A percentile compares a stretch with the other conserved stretches of the same genome.
Conservation (phyloP, 352 stramenopile genomes). For the Pythium phragmiticola region DNA sequence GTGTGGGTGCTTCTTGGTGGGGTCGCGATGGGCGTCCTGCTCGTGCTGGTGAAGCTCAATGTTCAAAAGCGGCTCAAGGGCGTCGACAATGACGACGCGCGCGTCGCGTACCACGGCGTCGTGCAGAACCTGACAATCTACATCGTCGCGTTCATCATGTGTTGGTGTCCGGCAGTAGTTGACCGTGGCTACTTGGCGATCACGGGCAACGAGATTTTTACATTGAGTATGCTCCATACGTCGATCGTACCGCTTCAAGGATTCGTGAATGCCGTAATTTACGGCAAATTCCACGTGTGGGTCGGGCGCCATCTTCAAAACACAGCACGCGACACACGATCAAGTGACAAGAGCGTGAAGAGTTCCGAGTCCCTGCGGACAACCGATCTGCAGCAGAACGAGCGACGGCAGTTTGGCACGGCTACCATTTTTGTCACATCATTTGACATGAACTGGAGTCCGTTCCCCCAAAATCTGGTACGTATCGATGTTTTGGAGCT, state of each 20-base stretch:
- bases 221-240: slow-evolving; percentile 66
- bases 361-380: slow-evolving; percentile 37
- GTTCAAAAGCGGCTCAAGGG: slow-evolving; percentile 69
- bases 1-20: slow-evolving; percentile 70
- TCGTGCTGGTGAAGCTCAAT: slow-evolving; percentile 79
- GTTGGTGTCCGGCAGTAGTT: slow-evolving; percentile 66
- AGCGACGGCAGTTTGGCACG: slow-evolving; percentile 65
- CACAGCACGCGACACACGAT: neutral
- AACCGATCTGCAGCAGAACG: slow-evolving; percentile 40
- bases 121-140: slow-evolving; percentile 85
- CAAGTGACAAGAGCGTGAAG: slow-evolving; percentile 14
- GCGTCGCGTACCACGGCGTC: slow-evolving; percentile 74
- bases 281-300: slow-evolving; percentile 85
- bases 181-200: slow-evolving; percentile 66
- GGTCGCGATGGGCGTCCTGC: slow-evolving; percentile 51
- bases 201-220: slow-evolving; percentile 53
- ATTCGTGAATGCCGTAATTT: slow-evolving; percentile 85
- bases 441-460: slow-evolving; percentile 79
- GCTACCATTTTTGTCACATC: slow-evolving; percentile 78
- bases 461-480: slow-evolving; percentile 64
- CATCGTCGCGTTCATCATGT: slow-evolving; percentile 79
- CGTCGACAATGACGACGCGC: slow-evolving; percentile 74
- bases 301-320: slow-evolving; percentile 57
- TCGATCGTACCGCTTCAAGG: slow-evolving; percentile 80
- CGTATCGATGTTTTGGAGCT: neutral